Evolutionary conservation across 106 monocot species (phyloP), one percentile per base, ranked within the genome.

Genomic region (Dioscorea zingiberensis): DNA sequence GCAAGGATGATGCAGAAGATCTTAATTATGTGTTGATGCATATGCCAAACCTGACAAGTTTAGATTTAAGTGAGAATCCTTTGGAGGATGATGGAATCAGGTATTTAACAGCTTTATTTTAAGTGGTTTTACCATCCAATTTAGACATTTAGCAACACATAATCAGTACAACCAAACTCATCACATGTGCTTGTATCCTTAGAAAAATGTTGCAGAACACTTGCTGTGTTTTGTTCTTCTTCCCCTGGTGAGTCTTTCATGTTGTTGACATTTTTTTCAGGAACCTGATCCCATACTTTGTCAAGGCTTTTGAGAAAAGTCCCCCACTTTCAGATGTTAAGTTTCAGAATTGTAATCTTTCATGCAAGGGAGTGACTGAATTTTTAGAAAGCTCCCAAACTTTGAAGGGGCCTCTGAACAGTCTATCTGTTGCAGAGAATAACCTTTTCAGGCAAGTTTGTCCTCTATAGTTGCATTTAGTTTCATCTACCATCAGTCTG

Each of bases 31-130:
- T 76, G 27, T 66, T 97, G 76, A 58, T 66, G 68, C 75, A 72
- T 47, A 88, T 92, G 88, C 91, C 92, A 32, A 70, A 80, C 25
- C 74, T 97, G 53, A 81, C 46, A 60, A 72, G 69, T 53, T 76
- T 97, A 58, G 95, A 97, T 77, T 67, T 97, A 58, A 88, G 92
- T 74, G 95, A 86, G 27, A 95, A 97, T 81, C 87, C 88, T 46
- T 69, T 97, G 25, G 64, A 38, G 47, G 95, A 97, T 79, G 88
- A 79, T 59, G 95, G 95, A 58, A 38, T 97, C 60, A 92, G 91
- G 95, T 95, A 70, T 55, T 24, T 8, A n/a, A 13, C 29, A 24
- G 29, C 21, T 12, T 21, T 64, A 64, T 18, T 29, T 73, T 24
- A 13, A 38, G 38, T 38, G 38, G 38, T 38, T 38, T 38, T 38